Percentiles rank a stretch among this genome's conserved stretches.
Evolutionary conservation across 139 green algal species (phyloP).

Genomic region (Tetradesmus obliquus): DNA sequence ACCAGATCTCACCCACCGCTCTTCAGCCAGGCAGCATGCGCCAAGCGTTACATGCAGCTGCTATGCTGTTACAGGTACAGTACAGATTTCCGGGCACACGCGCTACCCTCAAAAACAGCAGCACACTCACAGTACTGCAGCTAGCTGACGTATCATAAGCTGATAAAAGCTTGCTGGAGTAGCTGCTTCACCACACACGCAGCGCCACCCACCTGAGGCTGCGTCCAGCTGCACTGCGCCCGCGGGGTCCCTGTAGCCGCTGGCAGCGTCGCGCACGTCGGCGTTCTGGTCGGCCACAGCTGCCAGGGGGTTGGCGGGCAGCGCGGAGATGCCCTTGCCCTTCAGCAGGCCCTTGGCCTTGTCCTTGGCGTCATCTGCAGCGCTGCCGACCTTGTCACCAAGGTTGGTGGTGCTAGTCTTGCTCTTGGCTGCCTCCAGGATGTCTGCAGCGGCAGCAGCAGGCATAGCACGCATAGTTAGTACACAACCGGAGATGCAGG

Average conservation of each 20-base stretch:
- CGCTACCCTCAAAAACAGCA: too few species aligned
- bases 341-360: neutral
- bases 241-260: slow-evolving; percentile 16
- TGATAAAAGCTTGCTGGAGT: too few species aligned
- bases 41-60: too few species aligned
- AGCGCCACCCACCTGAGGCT: neutral
- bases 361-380: neutral
- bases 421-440: neutral
- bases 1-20: too few species aligned
- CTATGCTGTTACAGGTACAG: too few species aligned
- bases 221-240: neutral
- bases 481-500: neutral
- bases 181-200: too few species aligned
- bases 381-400: neutral
- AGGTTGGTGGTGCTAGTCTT: neutral
- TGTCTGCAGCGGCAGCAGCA: neutral
- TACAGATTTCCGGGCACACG: too few species aligned
- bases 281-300: slow-evolving; percentile 20
- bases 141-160: too few species aligned
- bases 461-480: too few species aligned
- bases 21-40: too few species aligned
- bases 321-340: neutral
- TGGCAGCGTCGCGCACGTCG: neutral
- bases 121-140: too few species aligned
- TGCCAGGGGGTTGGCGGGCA: neutral